Evolutionary conservation across 2,329 filamentous ascomycete species (phyloP).

Genomic region (Colletotrichum salicis): DNA sequence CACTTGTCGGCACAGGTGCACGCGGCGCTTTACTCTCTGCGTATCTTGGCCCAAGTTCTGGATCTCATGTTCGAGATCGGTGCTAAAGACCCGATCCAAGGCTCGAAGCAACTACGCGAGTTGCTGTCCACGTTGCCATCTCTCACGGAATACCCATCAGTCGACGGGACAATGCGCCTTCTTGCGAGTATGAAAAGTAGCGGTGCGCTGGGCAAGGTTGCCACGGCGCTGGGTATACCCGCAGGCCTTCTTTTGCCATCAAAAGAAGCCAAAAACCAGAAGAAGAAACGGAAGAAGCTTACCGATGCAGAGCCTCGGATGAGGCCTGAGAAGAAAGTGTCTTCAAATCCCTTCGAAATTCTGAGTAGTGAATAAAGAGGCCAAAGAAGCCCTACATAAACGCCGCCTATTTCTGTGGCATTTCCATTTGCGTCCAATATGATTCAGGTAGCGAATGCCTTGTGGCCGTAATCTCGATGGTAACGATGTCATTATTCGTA

Average conservation of each 20-base stretch:
- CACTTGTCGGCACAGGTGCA: constrained; percentile 72
- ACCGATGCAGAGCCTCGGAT: not conserved
- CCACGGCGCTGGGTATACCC: not conserved
- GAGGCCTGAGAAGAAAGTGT: constrained; percentile 21
- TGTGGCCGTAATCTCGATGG: not conserved
- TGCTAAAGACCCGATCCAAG: not conserved
- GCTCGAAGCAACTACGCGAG: constrained; percentile 4
- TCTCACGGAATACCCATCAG: constrained; percentile 23
- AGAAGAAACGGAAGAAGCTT: constrained; percentile 29
- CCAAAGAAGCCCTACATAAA: not conserved
- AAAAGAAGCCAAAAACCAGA: constrained; percentile 25
- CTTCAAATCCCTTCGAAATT: constrained; percentile 31
- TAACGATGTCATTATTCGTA: not conserved
- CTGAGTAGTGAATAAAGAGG: constrained; percentile 5
- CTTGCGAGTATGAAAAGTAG: constrained; percentile 5
- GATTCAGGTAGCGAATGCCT: not conserved
- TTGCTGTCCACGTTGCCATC: constrained; percentile 18
- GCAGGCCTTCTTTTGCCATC: constrained; percentile 19
- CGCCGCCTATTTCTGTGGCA: not conserved
- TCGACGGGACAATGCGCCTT: constrained; percentile 17
- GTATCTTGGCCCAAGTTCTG: constrained; percentile 63
- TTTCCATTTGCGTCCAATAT: not conserved
- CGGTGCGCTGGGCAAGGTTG: constrained; percentile 8
- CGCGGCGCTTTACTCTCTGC: constrained; percentile 69
- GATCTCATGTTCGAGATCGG: constrained; percentile 43